phyloP scores from a whole-genome alignment of 2,329 filamentous ascomycete species.

The Stemphylium lycopersici region DNA sequence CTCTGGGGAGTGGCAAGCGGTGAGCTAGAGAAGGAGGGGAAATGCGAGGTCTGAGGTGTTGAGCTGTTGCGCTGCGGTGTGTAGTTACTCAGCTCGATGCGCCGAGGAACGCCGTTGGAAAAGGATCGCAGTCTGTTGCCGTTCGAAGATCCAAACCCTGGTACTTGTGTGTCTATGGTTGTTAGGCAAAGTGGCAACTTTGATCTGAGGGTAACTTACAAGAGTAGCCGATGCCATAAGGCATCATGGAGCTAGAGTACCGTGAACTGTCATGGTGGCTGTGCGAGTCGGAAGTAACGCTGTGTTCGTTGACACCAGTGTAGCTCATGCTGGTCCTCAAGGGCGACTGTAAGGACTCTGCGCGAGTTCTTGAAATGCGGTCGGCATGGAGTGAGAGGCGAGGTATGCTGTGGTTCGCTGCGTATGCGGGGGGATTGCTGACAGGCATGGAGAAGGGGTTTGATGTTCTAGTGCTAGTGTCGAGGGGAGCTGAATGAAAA shows the following conservation, averaged over 20 bases:
- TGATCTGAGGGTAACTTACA: constrained; percentile 29
- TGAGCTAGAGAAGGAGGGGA: constrained; percentile 49
- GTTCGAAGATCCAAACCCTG: constrained; percentile 47
- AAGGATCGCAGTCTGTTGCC: constrained; percentile 49
- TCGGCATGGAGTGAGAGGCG: constrained; percentile 53
- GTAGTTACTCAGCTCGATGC: constrained; percentile 52
- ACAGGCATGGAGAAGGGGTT: constrained; percentile 49
- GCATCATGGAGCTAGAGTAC: constrained; percentile 45
- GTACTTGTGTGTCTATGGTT: constrained; percentile 45
- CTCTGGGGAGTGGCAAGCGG: constrained; percentile 47
- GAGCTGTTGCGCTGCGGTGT: constrained; percentile 40
- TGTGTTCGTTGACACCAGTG: constrained; percentile 37
- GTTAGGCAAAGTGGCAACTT: constrained; percentile 19
- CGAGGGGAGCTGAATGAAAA: constrained; percentile 44
- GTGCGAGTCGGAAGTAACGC: constrained; percentile 30
- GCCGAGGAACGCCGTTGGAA: constrained; percentile 46
- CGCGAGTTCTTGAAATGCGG: constrained; percentile 48
- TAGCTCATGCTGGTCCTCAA: constrained; percentile 57
- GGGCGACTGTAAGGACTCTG: constrained; percentile 53
- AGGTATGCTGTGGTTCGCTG: constrained; percentile 49
- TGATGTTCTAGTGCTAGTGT: constrained; percentile 46
- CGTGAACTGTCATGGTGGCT: constrained; percentile 33
- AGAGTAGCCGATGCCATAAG: constrained; percentile 49
- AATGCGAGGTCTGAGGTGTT: constrained; percentile 50
- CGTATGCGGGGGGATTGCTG: constrained; percentile 41